Base-by-base conservation (phyloP, 306 rosid genomes). In the Sicyos baderoa region DNA sequence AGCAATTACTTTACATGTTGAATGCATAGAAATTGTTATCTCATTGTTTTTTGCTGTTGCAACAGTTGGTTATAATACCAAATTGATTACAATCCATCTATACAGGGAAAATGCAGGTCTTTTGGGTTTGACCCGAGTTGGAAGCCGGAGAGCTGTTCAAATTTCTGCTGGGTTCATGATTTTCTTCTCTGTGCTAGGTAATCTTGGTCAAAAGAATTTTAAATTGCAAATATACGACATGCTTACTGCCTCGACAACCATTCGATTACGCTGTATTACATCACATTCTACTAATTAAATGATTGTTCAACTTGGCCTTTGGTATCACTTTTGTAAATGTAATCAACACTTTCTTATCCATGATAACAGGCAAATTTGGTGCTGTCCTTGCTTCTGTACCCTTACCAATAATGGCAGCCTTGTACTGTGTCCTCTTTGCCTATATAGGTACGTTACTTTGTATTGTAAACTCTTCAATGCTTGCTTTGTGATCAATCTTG, bases 311-410 rank as follows among this genome's bases (percentile, higher is more conserved):
- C 54, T 12, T 44, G 27, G 29, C 25, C 70, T 37, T 37, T 62
- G 29, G 27, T 37, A 62, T 40, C 22, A 65, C 50, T 37, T 17
- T 18, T 63, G 10, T 63, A 4, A 4, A 42, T 63, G 18, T 11
- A 19, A 5, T 42, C 3, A 5, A 40, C 18, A 65, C 54, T 21
- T 7, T 71, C 22, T 44, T 55, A 16, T 72, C 68, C 51, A 81
- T 74, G 48, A 51, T 42, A 54, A 59, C 90, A 93, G 98, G 95
- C 50, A 93, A 89, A 80, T 89, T 89, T 70, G 98, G 95, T 51
- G 98, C 96, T 49, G 82, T 92, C 78, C 81, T 92, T 72, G 98
- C 98, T 47, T 86, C 98, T 19, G 81, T 93, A 63, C 98, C 98
- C 64, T 52, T 85, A 55, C 87, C 98, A 53, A 85, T 93, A 74